Evolutionary conservation across 164 flowering plant species (phyloP), one percentile per base, ranked within the genome.

Genomic region (Vitis vinifera): DNA sequence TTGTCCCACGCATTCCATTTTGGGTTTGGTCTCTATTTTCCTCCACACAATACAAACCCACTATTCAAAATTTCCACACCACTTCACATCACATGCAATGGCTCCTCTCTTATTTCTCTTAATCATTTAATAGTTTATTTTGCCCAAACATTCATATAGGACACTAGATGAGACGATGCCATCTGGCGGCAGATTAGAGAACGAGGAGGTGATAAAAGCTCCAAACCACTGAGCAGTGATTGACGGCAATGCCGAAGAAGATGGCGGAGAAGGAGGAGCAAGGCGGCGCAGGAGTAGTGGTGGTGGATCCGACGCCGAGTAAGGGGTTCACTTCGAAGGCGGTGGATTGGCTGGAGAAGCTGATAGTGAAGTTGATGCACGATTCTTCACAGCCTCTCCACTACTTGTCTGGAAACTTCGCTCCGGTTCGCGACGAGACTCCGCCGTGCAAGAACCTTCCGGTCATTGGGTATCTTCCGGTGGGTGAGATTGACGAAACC

Each of bases 401-500:
- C 59, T 94, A 82, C 69, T 86, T 92, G 30, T 64, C 89, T 27
- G 95, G 98, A 1, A 91, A 91, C 73, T 92, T 85, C 69, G 95
- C 93, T 68, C 98, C 98, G 0, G 86, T 81, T 48, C 44, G 51
- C 5, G 81, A 84, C 0, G 98, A 94, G 72, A 91, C 97, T 48
- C 94, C 97, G 48, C 98, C 98, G 13, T 73, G 70, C 68, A 61
- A 72, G 9, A 78, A 92, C 73, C 90, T 94, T 48, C 74, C 77
- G 8, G 85, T 94, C 69, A 76, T 58, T 55, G 98, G 98, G 31
- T 64, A 72, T 37, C 89, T 94, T 12, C 98, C 97, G 53, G 96
- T 89, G 55, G 73, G 85, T 68, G 6, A 0, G 0, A 16, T 51
- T 52, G 44, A 31, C 44, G 44, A 31, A 31, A 31, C 4, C 44